Percentiles rank a stretch among this genome's conserved stretches.
Evolutionary conservation across 805 yeast genomes (phyloP).

Genomic region (Candida incommunis): DNA sequence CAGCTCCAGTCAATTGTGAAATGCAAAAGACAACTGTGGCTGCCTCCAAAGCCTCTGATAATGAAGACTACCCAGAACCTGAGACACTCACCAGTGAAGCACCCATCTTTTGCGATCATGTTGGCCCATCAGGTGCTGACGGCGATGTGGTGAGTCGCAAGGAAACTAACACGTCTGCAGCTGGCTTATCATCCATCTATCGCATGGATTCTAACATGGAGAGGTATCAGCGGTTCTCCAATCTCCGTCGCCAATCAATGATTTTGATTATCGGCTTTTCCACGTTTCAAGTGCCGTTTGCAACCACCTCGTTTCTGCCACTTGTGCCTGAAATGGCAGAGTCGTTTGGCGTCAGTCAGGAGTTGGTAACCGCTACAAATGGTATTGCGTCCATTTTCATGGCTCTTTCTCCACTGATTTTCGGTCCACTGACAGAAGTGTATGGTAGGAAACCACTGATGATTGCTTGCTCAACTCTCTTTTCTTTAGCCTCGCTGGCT

Average conservation of each 20-base stretch:
- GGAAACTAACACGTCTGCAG: background rate
- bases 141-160: background rate
- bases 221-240: background rate
- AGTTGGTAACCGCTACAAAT: conserved; percentile 33
- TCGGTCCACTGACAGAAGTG: conserved; percentile 36
- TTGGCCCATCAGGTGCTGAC: background rate
- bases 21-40: too few species aligned
- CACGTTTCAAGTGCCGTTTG: background rate
- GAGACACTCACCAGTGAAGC: background rate
- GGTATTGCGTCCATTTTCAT: conserved; percentile 37
- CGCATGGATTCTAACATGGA: background rate
- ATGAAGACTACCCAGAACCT: background rate
- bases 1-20: too few species aligned
- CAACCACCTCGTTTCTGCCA: conserved; percentile 37
- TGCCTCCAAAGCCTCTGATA: too few species aligned
- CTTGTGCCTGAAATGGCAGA: conserved; percentile 37
- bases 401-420: conserved; percentile 38
- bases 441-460: conserved; percentile 37
- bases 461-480: conserved; percentile 26
- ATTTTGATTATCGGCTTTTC: background rate
- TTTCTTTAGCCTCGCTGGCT: conserved; percentile 17
- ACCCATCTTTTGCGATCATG: background rate
- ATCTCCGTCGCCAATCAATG: background rate
- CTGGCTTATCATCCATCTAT: background rate
- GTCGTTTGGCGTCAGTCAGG: conserved; percentile 31